phyloP scores from a whole-genome alignment of 495 filamentous ascomycete species.

The Lepraria neglecta region DNA sequence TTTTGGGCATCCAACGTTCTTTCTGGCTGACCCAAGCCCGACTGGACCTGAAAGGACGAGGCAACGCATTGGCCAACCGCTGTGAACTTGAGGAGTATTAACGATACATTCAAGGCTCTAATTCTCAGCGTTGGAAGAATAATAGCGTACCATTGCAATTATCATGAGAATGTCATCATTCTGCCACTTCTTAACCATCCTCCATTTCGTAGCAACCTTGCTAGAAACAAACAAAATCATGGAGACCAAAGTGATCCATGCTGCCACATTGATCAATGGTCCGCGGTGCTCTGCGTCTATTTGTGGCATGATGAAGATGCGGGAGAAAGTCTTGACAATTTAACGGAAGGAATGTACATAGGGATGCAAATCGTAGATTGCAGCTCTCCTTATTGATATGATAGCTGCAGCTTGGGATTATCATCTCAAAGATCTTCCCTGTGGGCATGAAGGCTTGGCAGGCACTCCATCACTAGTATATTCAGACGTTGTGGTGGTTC shows the following conservation, averaged over 20 bases:
- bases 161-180: neutral
- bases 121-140: neutral
- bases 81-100: neutral
- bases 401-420: too few relatives aligned
- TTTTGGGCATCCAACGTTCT: neutral
- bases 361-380: neutral
- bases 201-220: slow-evolving; percentile 2
- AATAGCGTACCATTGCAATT: neutral
- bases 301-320: neutral
- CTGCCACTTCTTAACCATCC: neutral
- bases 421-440: too few relatives aligned
- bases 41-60: neutral
- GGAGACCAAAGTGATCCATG: neutral
- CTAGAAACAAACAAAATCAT: neutral
- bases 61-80: neutral
- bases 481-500: too few relatives aligned
- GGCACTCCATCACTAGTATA: too few relatives aligned
- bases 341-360: neutral
- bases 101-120: too few relatives aligned
- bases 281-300: slow-evolving; percentile 5
- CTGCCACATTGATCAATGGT: neutral
- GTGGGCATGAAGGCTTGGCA: too few relatives aligned
- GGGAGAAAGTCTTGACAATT: neutral
- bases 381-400: too few relatives aligned
- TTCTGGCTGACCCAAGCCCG: neutral